Base-by-base conservation (phyloP, 2,329 filamentous ascomycete species). In the Pestalotiopsis sp. region DNA sequence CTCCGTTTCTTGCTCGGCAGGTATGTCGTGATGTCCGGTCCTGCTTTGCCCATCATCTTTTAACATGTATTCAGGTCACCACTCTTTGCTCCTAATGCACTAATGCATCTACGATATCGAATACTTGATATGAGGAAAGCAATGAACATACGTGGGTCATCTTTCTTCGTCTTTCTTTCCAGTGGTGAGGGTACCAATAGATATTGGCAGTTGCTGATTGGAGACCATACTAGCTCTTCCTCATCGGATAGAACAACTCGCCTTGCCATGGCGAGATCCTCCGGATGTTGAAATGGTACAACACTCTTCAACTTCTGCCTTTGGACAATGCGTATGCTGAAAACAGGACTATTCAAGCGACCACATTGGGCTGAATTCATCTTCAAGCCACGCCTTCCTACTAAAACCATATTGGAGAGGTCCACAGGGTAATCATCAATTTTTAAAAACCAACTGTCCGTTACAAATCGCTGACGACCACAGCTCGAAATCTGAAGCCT, bases 321-420 rank as follows among this genome's bases (percentile, higher is more conserved):
- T 58, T 27, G 5, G 6, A 13, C n/a, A 13, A 25, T 23, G 14
- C 14, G 12, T 3, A 31, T 36, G 11, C 69, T 3, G 4, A 52
- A 36, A 3, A 23, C 5, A 6, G 59, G 68, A 25, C 69, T 11
- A 9, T 52, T 36, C 55, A 89, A 36, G 86, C 79, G 79, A 64
- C 78, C 81, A 4, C 88, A 91, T 73, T 91, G 89, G 89, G 87
- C 88, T 5, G 84, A 89, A 72, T 83, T 86, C 55, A 88, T 91
- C 27, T 90, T 91, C 71, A 85, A 86, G 0, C 79, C 85, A 23
- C 85, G 86, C 0, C 78, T 88, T 52, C 82, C 87, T 0, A 84
- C 83, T 12, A 80, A 84, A 13, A 89, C 86, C 4, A 79, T 81
- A 4, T 77, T 90, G 64, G 84, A 82, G 71, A 79, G 84, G 69